Conservation (phyloP, 225 moss, liverwort and hornwort species). For the Pleurozium schreberi region DNA sequence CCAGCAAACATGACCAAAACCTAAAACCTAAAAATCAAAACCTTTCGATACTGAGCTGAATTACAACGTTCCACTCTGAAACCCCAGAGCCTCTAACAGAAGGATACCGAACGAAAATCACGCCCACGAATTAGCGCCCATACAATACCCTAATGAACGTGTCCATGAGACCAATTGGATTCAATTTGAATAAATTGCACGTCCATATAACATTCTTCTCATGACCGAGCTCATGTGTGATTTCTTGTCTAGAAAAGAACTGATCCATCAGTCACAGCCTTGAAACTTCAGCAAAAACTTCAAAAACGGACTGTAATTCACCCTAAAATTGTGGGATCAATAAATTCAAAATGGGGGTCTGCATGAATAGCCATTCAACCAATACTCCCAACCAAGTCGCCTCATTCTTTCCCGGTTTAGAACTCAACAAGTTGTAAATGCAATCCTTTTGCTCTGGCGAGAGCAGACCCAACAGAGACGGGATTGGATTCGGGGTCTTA, state of each 20-base stretch:
- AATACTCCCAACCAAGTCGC: neutral
- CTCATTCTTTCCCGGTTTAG: neutral
- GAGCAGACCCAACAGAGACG: neutral
- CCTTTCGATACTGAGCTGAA: neutral
- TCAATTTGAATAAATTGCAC: neutral
- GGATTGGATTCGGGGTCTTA: neutral
- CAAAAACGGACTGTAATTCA: neutral
- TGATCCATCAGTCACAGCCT: neutral
- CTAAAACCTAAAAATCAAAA: neutral
- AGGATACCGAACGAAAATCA: neutral
- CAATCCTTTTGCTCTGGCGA: too few relatives aligned
- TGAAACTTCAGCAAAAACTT: neutral
- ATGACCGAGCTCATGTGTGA: neutral
- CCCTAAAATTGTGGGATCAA: neutral
- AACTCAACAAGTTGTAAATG: neutral
- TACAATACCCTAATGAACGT: neutral
- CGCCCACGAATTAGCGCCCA: neutral
- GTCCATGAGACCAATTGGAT: neutral
- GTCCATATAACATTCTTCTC: neutral
- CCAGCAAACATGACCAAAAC: neutral
- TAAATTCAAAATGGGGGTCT: neutral
- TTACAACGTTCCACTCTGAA: neutral
- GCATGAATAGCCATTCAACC: neutral
- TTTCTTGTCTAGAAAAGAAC: neutral
- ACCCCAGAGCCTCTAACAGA: neutral